Evolutionary conservation across 129 eudicot genomes (phyloP).

Genomic region (Tanacetum coccineum): DNA sequence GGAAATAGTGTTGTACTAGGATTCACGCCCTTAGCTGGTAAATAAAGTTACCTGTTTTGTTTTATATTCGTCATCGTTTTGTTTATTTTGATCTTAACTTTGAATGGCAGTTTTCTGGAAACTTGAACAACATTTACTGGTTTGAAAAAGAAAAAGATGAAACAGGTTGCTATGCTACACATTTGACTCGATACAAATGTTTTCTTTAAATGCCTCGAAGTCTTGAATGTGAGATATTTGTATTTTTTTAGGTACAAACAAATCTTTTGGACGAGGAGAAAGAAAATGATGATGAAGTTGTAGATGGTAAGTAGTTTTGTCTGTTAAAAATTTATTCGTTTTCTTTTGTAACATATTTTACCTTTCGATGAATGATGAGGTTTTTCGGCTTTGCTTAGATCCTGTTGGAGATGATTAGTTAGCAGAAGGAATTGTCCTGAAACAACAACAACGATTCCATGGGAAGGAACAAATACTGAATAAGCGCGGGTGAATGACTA

Average conservation of each 20-base stretch:
- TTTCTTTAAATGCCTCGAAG: background rate
- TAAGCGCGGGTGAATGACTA: no score
- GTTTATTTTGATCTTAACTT: background rate
- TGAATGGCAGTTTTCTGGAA: slow-evolving; percentile 56
- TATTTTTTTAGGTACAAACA: slow-evolving; percentile 51
- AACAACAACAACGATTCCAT: no score
- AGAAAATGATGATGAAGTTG: slow-evolving; percentile 52
- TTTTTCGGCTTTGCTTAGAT: slow-evolving; percentile 24
- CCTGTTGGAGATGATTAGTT: no score
- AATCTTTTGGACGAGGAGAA: slow-evolving; percentile 71
- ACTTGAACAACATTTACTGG: slow-evolving; percentile 73
- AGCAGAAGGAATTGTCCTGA: no score
- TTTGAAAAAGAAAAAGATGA: slow-evolving; percentile 85
- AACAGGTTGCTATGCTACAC: slow-evolving; percentile 36
- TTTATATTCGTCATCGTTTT: background rate
- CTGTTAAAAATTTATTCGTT: background rate
- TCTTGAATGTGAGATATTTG: slow-evolving; percentile 6
- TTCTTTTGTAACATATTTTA: background rate
- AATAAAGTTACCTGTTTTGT: background rate
- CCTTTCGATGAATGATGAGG: background rate
- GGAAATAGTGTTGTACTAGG: no score
- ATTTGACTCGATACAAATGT: background rate
- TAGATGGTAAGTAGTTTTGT: slow-evolving; percentile 49
- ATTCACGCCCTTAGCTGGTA: slow-evolving; percentile 66
- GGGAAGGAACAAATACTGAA: no score